A percentile compares a stretch with the other conserved stretches of the same genome.
Conservation (phyloP, 2,329 filamentous ascomycete genomes). For the Fusarium euwallaceae region DNA sequence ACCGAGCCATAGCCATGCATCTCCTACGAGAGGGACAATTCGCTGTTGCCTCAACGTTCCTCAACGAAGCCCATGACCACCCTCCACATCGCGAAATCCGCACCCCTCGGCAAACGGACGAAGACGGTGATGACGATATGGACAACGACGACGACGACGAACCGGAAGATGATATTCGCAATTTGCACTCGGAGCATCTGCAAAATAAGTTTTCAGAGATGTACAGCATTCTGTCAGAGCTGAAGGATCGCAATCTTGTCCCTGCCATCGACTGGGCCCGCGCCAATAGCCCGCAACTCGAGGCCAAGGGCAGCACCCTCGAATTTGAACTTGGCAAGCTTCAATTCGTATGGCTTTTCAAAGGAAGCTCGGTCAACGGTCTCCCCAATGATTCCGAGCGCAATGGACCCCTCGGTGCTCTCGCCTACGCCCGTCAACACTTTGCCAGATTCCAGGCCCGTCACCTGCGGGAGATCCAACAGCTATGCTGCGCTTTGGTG, state of each 20-base stretch:
- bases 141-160: conserved; percentile 45
- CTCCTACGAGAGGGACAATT: conserved; percentile 95
- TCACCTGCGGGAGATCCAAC: conserved; percentile 83
- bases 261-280: conserved; percentile 92
- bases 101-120: conserved; percentile 43
- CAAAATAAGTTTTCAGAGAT: conserved; percentile 87
- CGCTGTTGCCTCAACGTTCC: conserved; percentile 85
- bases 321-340: conserved; percentile 95
- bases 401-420: conserved; percentile 73
- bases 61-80: conserved; percentile 74
- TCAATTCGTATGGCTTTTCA: conserved; percentile 91
- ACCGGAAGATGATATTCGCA: conserved; percentile 42
- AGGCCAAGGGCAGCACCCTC: conserved; percentile 88
- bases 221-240: conserved; percentile 87
- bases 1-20: conserved; percentile 96
- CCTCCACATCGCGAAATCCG: conserved; percentile 41
- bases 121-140: conserved; percentile 52
- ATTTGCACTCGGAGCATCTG: conserved; percentile 64
- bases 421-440: conserved; percentile 80
- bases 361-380: conserved; percentile 68
- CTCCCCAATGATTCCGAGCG: conserved; percentile 63
- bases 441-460: conserved; percentile 81
- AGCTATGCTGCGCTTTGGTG: conserved; percentile 84
- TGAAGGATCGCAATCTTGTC: conserved; percentile 79
- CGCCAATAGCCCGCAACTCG: conserved; percentile 76